Conservation (phyloP, 148 eudicot genomes). For the Dianthus caryophyllus region DNA sequence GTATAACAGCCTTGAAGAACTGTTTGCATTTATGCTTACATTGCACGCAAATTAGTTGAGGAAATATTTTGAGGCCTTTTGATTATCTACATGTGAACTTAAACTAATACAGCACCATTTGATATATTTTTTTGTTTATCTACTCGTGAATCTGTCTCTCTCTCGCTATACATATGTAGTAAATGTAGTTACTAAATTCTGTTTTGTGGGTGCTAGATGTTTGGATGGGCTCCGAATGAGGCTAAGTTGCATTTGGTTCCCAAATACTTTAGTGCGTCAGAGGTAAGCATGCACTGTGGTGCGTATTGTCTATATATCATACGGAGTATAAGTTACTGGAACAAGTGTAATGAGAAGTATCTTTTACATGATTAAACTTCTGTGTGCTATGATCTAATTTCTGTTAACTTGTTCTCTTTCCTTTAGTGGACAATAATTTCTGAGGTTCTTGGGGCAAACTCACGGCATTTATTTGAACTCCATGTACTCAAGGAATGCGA, state of each 20-base stretch:
- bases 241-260: conserved; percentile 88
- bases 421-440: conserved; percentile 68
- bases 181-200: conserved; percentile 7
- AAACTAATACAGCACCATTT: background rate
- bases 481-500: conserved; percentile 79
- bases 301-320: conserved; percentile 1
- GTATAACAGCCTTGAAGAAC: background rate
- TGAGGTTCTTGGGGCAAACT: conserved; percentile 76
- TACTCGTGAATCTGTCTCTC: too few species aligned
- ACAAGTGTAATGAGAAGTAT: too few species aligned
- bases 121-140: background rate
- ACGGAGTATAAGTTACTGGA: too few species aligned
- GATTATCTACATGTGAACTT: background rate
- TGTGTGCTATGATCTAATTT: background rate
- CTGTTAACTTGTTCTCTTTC: conserved; percentile 16
- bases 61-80: background rate
- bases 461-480: conserved; percentile 92
- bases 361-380: too few species aligned
- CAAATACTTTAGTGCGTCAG: conserved; percentile 68
- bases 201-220: conserved; percentile 37
- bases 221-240: conserved; percentile 89
- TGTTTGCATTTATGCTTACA: background rate
- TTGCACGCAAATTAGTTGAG: background rate
- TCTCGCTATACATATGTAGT: too few species aligned
- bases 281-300: conserved; percentile 45